Evolutionary conservation across 2,329 filamentous ascomycete species (phyloP).

Genomic region (Periconia digitata): DNA sequence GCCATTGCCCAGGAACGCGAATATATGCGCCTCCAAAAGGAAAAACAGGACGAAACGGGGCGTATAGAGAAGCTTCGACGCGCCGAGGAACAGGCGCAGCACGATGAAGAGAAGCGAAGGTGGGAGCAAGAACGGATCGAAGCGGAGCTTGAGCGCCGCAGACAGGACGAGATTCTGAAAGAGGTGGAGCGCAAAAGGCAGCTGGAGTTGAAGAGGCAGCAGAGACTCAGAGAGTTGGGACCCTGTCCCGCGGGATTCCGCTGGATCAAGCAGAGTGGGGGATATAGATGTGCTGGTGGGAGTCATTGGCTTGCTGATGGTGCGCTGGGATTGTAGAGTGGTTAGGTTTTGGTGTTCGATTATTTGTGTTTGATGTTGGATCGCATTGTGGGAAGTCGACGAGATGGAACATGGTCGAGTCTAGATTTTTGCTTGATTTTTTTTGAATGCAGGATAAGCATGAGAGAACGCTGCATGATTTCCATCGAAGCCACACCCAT

Average conservation of each 20-base stretch:
- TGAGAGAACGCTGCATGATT: no score
- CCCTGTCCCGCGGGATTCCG: slow-evolving; percentile 58
- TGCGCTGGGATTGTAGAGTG: no score
- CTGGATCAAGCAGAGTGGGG: slow-evolving; percentile 63
- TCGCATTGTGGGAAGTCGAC: no score
- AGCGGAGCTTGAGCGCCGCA: slow-evolving; percentile 35
- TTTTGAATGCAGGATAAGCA: no score
- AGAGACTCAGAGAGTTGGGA: slow-evolving; percentile 57
- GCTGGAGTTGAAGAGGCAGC: slow-evolving; percentile 37
- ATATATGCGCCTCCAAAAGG: slow-evolving; percentile 36
- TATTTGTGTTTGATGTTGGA: no score
- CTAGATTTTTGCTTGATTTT: no score
- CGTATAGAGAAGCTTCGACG: slow-evolving; percentile 27
- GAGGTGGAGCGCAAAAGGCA: not conserved
- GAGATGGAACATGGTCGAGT: no score
- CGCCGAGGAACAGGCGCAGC: slow-evolving; percentile 28
- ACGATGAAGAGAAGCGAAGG: slow-evolving; percentile 24
- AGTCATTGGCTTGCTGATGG: slow-evolving; percentile 56
- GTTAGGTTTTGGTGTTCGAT: no score
- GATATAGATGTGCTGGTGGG: slow-evolving; percentile 66
- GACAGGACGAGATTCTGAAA: slow-evolving; percentile 38
- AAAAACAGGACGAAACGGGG: slow-evolving; percentile 22
- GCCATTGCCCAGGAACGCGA: slow-evolving; percentile 39
- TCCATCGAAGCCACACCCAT: no score
- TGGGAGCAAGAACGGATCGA: slow-evolving; percentile 24